These are phyloP conservation scores for Cordyceps tenuipes DNA, from an alignment of 2,329 filamentous ascomycete genomes.

Conservation along the genomic window DNA sequence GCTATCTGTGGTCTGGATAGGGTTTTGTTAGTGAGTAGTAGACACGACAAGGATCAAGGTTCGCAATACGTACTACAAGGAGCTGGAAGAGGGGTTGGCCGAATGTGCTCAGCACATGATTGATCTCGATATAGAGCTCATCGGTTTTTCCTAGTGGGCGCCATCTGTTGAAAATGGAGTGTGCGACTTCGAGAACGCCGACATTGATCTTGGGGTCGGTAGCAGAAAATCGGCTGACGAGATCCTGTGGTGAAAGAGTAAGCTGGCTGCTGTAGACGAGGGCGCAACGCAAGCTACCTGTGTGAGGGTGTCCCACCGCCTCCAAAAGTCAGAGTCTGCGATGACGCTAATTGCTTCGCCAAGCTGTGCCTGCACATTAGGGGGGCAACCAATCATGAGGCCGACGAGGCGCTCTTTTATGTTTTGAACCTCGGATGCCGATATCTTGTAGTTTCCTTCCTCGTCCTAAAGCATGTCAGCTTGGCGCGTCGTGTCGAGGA, in stretches of 20 bases:
- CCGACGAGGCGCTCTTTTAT: constrained; percentile 96
- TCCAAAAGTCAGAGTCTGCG: constrained; percentile 95
- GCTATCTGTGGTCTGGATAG: constrained; percentile 52
- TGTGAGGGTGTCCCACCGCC: constrained; percentile 91
- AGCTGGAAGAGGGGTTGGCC: constrained; percentile 74
- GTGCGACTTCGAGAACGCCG: constrained; percentile 91
- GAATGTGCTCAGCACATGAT: constrained; percentile 85
- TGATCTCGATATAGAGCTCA: constrained; percentile 88
- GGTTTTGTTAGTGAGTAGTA: constrained; percentile 13
- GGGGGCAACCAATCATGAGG: constrained; percentile 87
- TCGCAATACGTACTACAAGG: constrained; percentile 50
- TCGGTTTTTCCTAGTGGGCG: constrained; percentile 88
- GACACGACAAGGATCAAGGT: neutral
- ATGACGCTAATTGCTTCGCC: constrained; percentile 96
- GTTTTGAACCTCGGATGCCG: constrained; percentile 69
- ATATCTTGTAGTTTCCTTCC: constrained; percentile 86
- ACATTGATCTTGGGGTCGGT: constrained; percentile 80
- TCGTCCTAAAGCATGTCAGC: constrained; percentile 54
- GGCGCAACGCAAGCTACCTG: constrained; percentile 42
- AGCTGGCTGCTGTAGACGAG: neutral
- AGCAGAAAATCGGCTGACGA: constrained; percentile 77
- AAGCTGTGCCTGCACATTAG: constrained; percentile 83
- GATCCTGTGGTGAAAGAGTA: constrained; percentile 47
- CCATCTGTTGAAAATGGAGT: constrained; percentile 97
- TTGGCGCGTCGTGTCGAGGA: constrained; percentile 11